A percentile compares a stretch with the other conserved stretches of the same genome.
Evolutionary conservation across 768 basidiomycete species (phyloP).

Genomic region (Suillus subluteus): DNA sequence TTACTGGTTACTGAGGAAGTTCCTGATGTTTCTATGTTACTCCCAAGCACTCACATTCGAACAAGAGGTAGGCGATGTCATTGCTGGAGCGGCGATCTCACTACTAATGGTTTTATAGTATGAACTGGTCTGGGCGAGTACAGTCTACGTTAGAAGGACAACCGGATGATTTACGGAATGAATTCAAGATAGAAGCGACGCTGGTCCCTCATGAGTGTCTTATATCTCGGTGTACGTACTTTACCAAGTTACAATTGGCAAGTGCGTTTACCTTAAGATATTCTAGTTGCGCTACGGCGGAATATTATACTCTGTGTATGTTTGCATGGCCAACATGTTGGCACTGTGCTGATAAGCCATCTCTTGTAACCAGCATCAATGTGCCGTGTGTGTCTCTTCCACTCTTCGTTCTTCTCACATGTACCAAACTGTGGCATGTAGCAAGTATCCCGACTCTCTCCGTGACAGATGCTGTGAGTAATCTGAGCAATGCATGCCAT

Average conservation of each 20-base stretch:
- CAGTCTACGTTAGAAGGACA: background rate
- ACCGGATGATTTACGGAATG: background rate
- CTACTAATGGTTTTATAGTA: background rate
- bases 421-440: background rate
- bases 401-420: background rate
- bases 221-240: background rate
- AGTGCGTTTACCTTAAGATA: background rate
- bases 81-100: background rate
- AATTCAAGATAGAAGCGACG: background rate
- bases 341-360: background rate
- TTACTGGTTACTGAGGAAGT: background rate
- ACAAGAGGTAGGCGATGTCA: background rate
- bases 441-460: background rate
- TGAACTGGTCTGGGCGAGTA: background rate
- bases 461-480: background rate
- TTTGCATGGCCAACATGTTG: background rate
- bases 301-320: background rate
- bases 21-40: background rate
- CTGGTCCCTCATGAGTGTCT: background rate
- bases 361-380: background rate
- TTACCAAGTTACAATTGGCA: background rate
- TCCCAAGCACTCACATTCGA: background rate
- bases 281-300: background rate
- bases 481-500: background rate
- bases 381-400: background rate